phyloP scores from a whole-genome alignment of 2,329 filamentous ascomycete genomes.

The Plectosphaerella cucumerina region DNA sequence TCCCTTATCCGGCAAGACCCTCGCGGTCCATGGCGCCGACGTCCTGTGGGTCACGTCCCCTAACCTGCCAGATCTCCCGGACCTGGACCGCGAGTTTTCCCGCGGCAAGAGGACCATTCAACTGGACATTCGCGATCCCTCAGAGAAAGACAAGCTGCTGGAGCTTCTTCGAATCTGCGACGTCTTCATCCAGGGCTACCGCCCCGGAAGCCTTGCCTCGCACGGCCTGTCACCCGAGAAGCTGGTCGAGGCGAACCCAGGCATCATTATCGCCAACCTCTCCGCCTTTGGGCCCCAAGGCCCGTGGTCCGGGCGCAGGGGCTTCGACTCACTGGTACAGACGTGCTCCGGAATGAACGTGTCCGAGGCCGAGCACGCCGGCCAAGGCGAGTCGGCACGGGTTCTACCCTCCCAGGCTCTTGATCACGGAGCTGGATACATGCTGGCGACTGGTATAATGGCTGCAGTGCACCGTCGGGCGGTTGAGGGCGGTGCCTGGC shows the following conservation, averaged over 20 bases:
- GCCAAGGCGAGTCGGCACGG: slow-evolving; percentile 30
- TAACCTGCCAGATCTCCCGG: slow-evolving; percentile 23
- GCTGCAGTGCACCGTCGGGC: slow-evolving; percentile 45
- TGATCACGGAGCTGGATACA: slow-evolving; percentile 51
- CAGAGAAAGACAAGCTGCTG: slow-evolving; percentile 19
- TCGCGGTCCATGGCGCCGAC: slow-evolving; percentile 26
- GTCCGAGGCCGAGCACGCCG: slow-evolving; percentile 45
- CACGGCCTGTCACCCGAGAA: slow-evolving; percentile 31
- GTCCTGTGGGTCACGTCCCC: slow-evolving; percentile 26
- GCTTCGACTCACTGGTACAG: slow-evolving; percentile 49
- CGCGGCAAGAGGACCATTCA: slow-evolving; percentile 26
- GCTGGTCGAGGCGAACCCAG: slow-evolving; percentile 32
- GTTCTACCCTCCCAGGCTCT: slow-evolving; percentile 50
- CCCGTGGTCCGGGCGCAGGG: slow-evolving; percentile 35
- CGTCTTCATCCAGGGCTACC: slow-evolving; percentile 41
- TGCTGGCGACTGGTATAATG: slow-evolving; percentile 48
- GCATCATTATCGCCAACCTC: slow-evolving; percentile 45
- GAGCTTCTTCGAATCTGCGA: slow-evolving; percentile 28
- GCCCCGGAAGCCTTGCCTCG: slow-evolving; percentile 40
- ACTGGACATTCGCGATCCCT: slow-evolving; percentile 18
- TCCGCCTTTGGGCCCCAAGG: slow-evolving; percentile 47
- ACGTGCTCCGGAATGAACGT: slow-evolving; percentile 52
- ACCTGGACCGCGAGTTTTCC: slow-evolving; percentile 26
- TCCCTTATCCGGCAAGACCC: slow-evolving; percentile 24
- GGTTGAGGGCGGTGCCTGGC: slow-evolving; percentile 39